phyloP scores from a whole-genome alignment of 495 filamentous ascomycete genomes.

The Penicillium nucicola region DNA sequence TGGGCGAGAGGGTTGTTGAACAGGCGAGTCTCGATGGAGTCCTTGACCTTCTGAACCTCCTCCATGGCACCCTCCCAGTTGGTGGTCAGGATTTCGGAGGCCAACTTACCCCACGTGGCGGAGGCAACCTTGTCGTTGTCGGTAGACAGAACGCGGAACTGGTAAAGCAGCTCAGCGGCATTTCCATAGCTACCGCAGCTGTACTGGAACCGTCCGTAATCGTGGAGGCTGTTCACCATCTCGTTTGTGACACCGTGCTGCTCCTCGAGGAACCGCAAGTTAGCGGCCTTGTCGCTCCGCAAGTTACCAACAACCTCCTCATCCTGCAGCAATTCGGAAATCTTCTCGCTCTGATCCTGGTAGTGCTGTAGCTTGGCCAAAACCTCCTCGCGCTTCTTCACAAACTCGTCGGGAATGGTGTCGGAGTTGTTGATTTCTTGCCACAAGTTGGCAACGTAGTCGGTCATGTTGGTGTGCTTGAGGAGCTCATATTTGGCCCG shows the following conservation, averaged over 20 bases:
- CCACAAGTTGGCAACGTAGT: conserved; percentile 89
- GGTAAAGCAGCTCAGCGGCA: conserved; percentile 86
- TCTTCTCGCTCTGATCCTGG: conserved; percentile 80
- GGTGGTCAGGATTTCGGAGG: conserved; percentile 85
- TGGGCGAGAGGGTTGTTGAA: conserved; percentile 95
- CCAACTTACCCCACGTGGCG: conserved; percentile 95
- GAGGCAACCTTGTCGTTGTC: conserved; percentile 95
- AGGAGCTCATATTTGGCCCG: conserved; percentile 87
- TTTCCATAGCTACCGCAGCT: conserved; percentile 88
- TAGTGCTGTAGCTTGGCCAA: conserved; percentile 73
- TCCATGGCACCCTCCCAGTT: conserved; percentile 97
- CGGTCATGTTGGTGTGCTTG: conserved; percentile 96
- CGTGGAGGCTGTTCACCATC: conserved; percentile 91
- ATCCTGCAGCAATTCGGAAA: conserved; percentile 76
- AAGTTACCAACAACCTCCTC: conserved; percentile 85
- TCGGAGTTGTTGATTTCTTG: conserved; percentile 78
- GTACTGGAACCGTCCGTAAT: conserved; percentile 94
- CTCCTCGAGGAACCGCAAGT: conserved; percentile 93
- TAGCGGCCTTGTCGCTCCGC: conserved; percentile 92
- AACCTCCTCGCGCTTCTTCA: conserved; percentile 84
- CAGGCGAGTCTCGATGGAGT: conserved; percentile 83
- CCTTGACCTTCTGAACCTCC: conserved; percentile 90
- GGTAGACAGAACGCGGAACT: conserved; percentile 94
- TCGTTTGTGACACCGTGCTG: conserved; percentile 88
- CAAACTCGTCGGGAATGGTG: conserved; percentile 77